Percentiles rank a stretch among this genome's conserved stretches.
These are phyloP conservation scores for Fusarium chaquense DNA, from an alignment of 2,329 filamentous ascomycete species.

Conservation along the genomic window DNA sequence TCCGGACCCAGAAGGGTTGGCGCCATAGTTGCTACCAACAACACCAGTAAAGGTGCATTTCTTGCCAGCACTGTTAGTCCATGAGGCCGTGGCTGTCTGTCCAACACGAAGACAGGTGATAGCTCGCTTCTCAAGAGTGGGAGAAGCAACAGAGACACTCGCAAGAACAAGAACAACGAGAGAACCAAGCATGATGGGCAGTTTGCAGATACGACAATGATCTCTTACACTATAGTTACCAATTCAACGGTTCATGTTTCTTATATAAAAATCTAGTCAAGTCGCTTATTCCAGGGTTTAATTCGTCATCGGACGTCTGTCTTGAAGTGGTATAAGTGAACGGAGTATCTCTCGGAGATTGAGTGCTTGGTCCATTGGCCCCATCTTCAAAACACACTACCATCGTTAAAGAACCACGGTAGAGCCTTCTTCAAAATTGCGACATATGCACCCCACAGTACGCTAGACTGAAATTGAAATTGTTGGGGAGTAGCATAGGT, in stretches of 20 bases:
- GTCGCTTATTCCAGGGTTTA: neutral
- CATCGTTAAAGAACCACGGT: neutral
- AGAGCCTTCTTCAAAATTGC: neutral
- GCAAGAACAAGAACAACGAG: constrained; percentile 21
- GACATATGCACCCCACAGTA: constrained; percentile 2
- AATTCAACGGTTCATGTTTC: neutral
- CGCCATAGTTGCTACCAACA: constrained; percentile 63
- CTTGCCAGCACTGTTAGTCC: constrained; percentile 59
- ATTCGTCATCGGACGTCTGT: constrained; percentile 40
- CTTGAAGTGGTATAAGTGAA: constrained; percentile 33
- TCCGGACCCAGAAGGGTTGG: constrained; percentile 54
- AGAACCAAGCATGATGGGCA: constrained; percentile 18
- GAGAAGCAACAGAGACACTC: constrained; percentile 26
- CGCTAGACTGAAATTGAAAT: neutral
- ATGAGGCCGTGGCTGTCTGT: constrained; percentile 58
- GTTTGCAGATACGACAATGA: neutral
- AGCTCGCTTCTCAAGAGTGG: constrained; percentile 31
- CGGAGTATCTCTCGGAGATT: constrained; percentile 42
- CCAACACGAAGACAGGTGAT: constrained; percentile 42
- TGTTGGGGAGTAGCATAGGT: neutral
- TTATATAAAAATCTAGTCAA: constrained; percentile 14
- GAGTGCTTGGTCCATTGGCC: neutral
- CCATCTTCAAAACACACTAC: neutral
- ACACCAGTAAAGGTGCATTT: constrained; percentile 58
- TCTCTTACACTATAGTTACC: fast-evolving